A percentile compares a stretch with the other conserved stretches of the same genome.
Conservation (phyloP, 1,284 basidiomycete species). For the Cerioporus squamosus region DNA sequence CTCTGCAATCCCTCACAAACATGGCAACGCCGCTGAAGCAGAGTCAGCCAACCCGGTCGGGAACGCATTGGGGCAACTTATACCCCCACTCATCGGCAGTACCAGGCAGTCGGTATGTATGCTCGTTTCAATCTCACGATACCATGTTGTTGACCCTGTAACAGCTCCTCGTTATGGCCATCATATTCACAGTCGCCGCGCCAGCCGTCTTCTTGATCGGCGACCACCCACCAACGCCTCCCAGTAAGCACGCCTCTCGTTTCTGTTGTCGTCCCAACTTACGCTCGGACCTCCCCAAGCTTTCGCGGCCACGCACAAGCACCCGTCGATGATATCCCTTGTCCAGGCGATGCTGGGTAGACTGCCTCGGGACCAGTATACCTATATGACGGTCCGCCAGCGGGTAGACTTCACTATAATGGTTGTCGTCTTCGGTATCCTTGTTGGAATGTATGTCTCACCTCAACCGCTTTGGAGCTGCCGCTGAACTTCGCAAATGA, state of each 20-base stretch:
- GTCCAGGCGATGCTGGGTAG: conserved; percentile 59
- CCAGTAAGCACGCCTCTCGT: conserved; percentile 53
- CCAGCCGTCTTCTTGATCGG: conserved; percentile 63
- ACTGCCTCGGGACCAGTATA: conserved; percentile 41
- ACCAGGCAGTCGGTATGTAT: conserved; percentile 52
- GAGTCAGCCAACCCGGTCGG: conserved; percentile 32
- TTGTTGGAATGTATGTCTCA: conserved; percentile 59
- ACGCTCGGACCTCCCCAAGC: conserved; percentile 43
- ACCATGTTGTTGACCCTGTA: not conserved
- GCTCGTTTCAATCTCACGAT: not conserved
- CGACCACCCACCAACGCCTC: conserved; percentile 57
- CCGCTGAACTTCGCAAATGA: not conserved
- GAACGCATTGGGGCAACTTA: conserved; percentile 66
- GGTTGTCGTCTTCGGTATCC: conserved; percentile 59
- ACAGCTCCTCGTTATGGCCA: conserved; percentile 71
- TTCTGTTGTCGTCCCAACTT: not conserved
- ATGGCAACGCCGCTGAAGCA: not conserved
- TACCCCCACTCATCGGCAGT: conserved; percentile 65
- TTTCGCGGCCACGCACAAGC: conserved; percentile 62
- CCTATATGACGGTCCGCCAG: conserved; percentile 64
- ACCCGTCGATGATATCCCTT: conserved; percentile 58
- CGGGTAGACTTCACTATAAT: conserved; percentile 71
- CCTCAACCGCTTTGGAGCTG: not conserved
- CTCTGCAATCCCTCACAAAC: too few species aligned
- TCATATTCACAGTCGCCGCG: conserved; percentile 63